Conservation (phyloP, 2,329 filamentous ascomycete genomes). For the Knufia petricola region DNA sequence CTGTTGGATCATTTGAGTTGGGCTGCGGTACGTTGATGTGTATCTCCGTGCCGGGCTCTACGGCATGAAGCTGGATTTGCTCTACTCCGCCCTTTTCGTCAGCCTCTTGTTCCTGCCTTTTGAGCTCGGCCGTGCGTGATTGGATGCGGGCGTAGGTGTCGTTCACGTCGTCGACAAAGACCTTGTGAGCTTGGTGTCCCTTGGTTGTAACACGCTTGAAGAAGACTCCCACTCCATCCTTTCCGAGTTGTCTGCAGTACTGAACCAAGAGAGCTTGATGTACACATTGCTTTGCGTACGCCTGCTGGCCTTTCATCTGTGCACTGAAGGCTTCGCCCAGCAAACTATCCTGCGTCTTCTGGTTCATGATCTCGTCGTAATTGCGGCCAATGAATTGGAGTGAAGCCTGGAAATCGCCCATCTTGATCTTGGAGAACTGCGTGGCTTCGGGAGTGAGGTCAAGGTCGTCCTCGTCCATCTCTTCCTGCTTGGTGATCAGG, state of each 20-base stretch:
- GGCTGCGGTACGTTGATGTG: conserved; percentile 71
- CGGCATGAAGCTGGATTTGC: conserved; percentile 94
- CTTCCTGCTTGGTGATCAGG: conserved; percentile 29
- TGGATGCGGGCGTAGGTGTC: conserved; percentile 77
- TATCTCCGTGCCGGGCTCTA: conserved; percentile 86
- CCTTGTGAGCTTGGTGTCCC: conserved; percentile 77
- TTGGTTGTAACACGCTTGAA: conserved; percentile 91
- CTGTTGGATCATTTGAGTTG: conserved; percentile 53
- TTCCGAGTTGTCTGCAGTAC: conserved; percentile 84
- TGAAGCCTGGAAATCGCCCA: conserved; percentile 62
- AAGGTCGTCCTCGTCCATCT: conserved; percentile 60
- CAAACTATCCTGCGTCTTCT: conserved; percentile 83
- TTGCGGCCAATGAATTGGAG: conserved; percentile 70
- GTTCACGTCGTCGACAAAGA: conserved; percentile 89
- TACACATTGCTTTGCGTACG: conserved; percentile 75
- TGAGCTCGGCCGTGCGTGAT: conserved; percentile 64
- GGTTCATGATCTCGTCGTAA: conserved; percentile 61
- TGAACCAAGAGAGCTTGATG: conserved; percentile 88
- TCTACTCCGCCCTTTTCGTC: conserved; percentile 60
- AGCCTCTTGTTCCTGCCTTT: conserved; percentile 46
- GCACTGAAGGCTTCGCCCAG: conserved; percentile 86
- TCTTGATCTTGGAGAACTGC: conserved; percentile 68
- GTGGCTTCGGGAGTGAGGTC: conserved; percentile 70
- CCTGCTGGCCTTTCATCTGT: conserved; percentile 64
- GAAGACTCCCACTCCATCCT: conserved; percentile 81